These are phyloP conservation scores for Exserohilum rostratum DNA, from an alignment of 2,329 filamentous ascomycete species.

Conservation along the genomic window DNA sequence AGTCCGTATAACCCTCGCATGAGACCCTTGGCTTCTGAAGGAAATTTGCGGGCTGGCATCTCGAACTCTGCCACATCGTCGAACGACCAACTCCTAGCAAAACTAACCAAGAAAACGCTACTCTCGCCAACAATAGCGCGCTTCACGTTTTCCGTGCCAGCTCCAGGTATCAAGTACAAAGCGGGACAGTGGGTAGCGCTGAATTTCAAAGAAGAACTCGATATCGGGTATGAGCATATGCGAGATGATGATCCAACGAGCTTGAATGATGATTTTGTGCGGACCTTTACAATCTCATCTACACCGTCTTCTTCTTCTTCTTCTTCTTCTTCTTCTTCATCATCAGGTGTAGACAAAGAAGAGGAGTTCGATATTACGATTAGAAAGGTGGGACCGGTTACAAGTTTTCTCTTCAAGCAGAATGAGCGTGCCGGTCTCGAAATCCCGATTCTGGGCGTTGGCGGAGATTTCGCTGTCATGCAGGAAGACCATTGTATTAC, in stretches of 20 bases:
- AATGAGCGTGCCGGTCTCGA: conserved; percentile 61
- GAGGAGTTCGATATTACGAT: conserved; percentile 74
- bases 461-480: conserved; percentile 64
- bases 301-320: conserved; percentile 50
- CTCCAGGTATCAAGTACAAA: conserved; percentile 58
- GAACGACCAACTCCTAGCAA: conserved; percentile 53
- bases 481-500: conserved; percentile 46
- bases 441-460: conserved; percentile 74
- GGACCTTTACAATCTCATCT: conserved; percentile 82
- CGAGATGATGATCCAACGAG: conserved; percentile 77
- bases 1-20: conserved; percentile 83
- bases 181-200: conserved; percentile 81
- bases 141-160: conserved; percentile 63
- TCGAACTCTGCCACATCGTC: neutral
- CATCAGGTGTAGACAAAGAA: conserved; percentile 7
- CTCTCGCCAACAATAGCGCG: conserved; percentile 72
- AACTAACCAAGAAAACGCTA: conserved; percentile 62
- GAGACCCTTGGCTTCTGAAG: conserved; percentile 68
- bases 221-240: conserved; percentile 82
- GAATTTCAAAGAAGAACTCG: conserved; percentile 72
- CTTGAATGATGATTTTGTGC: conserved; percentile 82
- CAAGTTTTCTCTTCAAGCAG: conserved; percentile 66
- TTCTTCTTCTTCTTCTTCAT: too few relatives aligned
- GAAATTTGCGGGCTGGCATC: conserved; percentile 36
- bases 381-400: conserved; percentile 71